Evolutionary conservation across 192 early-diverging fungal genomes (phyloP).

Genomic region (Coemansia sp.): DNA sequence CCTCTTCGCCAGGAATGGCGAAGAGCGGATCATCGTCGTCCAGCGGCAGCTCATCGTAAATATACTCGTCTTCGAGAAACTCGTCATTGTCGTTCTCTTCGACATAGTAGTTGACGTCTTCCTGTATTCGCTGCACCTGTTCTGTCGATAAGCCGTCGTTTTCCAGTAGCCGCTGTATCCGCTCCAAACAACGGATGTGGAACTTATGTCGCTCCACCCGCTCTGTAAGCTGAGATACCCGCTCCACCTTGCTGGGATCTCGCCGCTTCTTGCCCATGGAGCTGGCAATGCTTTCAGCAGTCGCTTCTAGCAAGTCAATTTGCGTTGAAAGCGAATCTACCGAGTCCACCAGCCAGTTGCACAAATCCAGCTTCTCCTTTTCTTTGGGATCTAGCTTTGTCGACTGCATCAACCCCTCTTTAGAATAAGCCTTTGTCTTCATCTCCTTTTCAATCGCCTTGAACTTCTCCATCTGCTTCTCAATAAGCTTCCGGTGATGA

Average conservation of each 20-base stretch:
- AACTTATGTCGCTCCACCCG: constrained; percentile 85
- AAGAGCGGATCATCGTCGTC: constrained; percentile 86
- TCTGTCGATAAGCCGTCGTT: constrained; percentile 88
- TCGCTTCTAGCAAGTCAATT: constrained; percentile 90
- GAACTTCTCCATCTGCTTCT: constrained; percentile 98
- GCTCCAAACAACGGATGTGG: constrained; percentile 87
- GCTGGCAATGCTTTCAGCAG: constrained; percentile 71
- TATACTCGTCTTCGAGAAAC: constrained; percentile 89
- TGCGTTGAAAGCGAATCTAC: constrained; percentile 85
- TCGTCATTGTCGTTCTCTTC: constrained; percentile 87
- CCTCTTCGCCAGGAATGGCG: constrained; percentile 72
- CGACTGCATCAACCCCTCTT: constrained; percentile 82
- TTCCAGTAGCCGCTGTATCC: constrained; percentile 88
- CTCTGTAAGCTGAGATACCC: constrained; percentile 67
- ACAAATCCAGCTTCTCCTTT: constrained; percentile 82
- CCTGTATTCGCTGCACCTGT: constrained; percentile 75
- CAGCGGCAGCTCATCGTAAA: constrained; percentile 91
- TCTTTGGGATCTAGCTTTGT: constrained; percentile 91
- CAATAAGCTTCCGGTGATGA: constrained; percentile 92
- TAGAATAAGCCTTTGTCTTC: constrained; percentile 98
- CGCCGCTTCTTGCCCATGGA: constrained; percentile 75
- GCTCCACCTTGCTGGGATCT: constrained; percentile 74
- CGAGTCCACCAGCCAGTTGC: constrained; percentile 78
- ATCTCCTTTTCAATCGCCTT: constrained; percentile 98
- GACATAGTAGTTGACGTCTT: constrained; percentile 91